These are phyloP conservation scores for Neonothopanus nambi DNA, from an alignment of 1,284 basidiomycete genomes.

Conservation along the genomic window DNA sequence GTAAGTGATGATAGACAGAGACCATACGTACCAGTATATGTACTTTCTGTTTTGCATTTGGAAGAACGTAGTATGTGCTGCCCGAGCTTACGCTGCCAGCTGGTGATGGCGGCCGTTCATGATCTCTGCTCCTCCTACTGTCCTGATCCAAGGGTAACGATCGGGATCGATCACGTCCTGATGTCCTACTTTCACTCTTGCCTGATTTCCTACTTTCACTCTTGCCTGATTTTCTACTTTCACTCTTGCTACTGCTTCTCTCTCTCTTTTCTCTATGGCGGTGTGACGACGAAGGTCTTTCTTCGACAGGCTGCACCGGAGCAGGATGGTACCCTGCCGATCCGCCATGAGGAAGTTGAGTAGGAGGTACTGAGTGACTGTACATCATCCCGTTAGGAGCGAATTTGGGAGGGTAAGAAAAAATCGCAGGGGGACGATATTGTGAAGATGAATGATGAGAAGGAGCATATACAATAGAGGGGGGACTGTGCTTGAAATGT, in stretches of 20 bases:
- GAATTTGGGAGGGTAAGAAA: conserved; percentile 44
- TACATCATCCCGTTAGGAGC: conserved; percentile 52
- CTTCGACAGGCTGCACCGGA: conserved; percentile 1
- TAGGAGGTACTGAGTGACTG: conserved; percentile 49
- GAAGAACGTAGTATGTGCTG: conserved; percentile 72
- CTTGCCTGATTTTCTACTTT: conserved; percentile 27
- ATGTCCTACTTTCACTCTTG: conserved; percentile 21
- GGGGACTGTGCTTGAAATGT: conserved; percentile 41
- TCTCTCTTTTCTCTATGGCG: conserved; percentile 6
- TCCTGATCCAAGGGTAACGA: conserved; percentile 23
- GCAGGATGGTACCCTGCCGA: conserved; percentile 9
- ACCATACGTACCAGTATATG: conserved; percentile 62
- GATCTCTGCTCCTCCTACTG: not conserved
- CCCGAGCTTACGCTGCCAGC: conserved; percentile 54
- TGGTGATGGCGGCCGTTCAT: conserved; percentile 33
- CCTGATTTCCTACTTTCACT: conserved; percentile 16
- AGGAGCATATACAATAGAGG: conserved; percentile 54
- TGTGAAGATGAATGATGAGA: conserved; percentile 42
- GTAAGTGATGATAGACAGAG: conserved; percentile 13
- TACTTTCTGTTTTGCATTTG: conserved; percentile 65
- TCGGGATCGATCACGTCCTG: conserved; percentile 31
- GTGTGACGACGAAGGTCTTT: not conserved
- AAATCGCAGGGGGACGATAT: conserved; percentile 53
- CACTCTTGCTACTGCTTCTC: conserved; percentile 1
- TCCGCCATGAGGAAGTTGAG: conserved; percentile 7